phyloP scores from a whole-genome alignment of 2,329 filamentous ascomycete species.

The Scytalidium sp. region DNA sequence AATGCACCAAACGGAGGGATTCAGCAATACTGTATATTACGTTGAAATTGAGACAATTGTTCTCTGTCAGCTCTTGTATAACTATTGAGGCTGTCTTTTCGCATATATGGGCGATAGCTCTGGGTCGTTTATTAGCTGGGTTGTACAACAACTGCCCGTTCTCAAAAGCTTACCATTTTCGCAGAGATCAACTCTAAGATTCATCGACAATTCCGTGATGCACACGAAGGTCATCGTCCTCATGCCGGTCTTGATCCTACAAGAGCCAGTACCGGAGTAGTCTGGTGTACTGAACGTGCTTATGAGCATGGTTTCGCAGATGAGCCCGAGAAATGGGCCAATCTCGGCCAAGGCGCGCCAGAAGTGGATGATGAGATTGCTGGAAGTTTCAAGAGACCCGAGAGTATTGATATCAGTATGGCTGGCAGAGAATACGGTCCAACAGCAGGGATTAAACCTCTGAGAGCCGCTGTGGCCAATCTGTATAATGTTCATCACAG shows the following conservation, averaged over 20 bases:
- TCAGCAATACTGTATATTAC: too few relatives aligned
- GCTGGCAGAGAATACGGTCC: constrained; percentile 87
- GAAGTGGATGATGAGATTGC: constrained; percentile 92
- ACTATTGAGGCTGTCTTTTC: too few relatives aligned
- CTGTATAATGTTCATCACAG: constrained; percentile 88
- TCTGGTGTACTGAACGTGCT: constrained; percentile 88
- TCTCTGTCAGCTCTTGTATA: too few relatives aligned
- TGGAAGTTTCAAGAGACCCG: constrained; percentile 82
- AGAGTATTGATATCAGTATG: constrained; percentile 72
- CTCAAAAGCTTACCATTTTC: not conserved
- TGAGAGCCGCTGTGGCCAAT: constrained; percentile 83
- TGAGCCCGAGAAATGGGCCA: constrained; percentile 81
- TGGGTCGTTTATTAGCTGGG: not conserved
- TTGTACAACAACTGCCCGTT: too few relatives aligned
- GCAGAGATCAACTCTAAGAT: constrained; percentile 79
- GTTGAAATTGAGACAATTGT: too few relatives aligned
- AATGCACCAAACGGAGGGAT: too few relatives aligned
- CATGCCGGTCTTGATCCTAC: constrained; percentile 89
- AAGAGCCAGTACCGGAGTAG: constrained; percentile 86
- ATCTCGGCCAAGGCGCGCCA: constrained; percentile 89
- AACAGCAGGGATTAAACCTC: constrained; percentile 87
- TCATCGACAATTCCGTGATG: constrained; percentile 84
- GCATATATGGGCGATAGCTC: too few relatives aligned
- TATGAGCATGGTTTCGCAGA: constrained; percentile 86
- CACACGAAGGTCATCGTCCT: constrained; percentile 85